Base-by-base conservation (phyloP, 768 basidiomycete genomes). In the Pleurotus tuber-regium region DNA sequence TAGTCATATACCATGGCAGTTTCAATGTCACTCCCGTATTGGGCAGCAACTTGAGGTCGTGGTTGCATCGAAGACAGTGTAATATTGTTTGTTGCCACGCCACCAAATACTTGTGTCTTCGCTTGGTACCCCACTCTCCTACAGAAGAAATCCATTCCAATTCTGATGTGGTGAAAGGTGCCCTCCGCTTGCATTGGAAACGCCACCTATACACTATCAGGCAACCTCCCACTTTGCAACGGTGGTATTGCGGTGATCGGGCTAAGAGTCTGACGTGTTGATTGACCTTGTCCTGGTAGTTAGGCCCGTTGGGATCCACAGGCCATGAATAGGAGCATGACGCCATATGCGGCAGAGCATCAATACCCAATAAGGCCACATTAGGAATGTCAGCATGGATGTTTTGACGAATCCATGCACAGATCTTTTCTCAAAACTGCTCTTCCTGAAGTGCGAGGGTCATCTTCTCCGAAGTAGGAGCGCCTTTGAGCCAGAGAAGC, bases 41-140 rank as follows among this genome's bases (percentile, higher is more conserved):
- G 3, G 65, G 61, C 0, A 78, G 47, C 0, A 77, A 43, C 44
- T 78, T 76, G 3, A 59, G 43, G 52, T 79, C 70, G 30, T 73
- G 63, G 55, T 79, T 80, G 24, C 43, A 54, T 26, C 28, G 44
- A 2, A 54, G 31, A 23, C 12, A 1, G 11, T 50, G 9, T 4
- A 42, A 19, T 8, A 49, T 26, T 4, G 48, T 26, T 26, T 69
- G 70, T 10, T 43, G 59, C 61, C 61, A 70, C 1, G 43, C 58
- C 31, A 69, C 70, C 11, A 71, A 38, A 31, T 52, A 64, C 0
- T 11, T 56, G 41, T 60, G 67, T 0, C 56, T 11, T 0, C 65
- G 48, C 30, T 63, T 57, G 0, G 63, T 60, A 0, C 64, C 61
- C 69, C 69, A 71, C 1, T 62, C 39, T 0, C 73, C 71, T 6